phyloP scores from a whole-genome alignment of 2,329 filamentous ascomycete species.

The Aspergillus glaucus region DNA sequence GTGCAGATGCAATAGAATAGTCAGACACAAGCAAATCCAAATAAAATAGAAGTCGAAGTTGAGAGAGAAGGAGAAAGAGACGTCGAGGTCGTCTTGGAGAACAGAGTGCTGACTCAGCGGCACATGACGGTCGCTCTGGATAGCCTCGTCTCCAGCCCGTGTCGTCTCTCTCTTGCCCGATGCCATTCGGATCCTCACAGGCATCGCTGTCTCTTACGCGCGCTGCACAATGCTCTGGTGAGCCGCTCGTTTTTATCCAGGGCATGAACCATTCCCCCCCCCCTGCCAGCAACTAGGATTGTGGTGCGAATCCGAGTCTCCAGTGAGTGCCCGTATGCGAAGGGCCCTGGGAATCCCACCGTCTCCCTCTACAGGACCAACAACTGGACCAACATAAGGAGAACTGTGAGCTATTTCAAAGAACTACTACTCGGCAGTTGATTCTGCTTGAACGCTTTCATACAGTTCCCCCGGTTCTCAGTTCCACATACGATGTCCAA shows the following conservation, averaged over 20 bases:
- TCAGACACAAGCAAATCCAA: not conserved
- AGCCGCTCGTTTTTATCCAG: conserved; percentile 24
- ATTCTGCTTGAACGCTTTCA: conserved; percentile 19
- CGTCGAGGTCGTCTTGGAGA: not conserved
- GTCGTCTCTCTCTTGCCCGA: not conserved
- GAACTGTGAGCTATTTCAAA: not conserved
- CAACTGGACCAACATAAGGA: not conserved
- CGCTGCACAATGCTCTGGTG: conserved; percentile 15
- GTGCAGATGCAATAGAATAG: conserved; percentile 2
- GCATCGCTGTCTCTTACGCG: not conserved
- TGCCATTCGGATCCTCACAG: conserved; percentile 5
- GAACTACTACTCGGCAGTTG: not conserved
- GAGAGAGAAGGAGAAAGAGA: conserved; percentile 2
- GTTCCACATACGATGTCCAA: conserved; percentile 35
- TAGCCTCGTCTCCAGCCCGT: not conserved
- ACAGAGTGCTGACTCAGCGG: conserved; percentile 13
- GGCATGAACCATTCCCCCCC: conserved; percentile 42
- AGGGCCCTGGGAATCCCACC: not conserved
- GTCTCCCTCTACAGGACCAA: not conserved
- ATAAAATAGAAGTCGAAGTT: not conserved
- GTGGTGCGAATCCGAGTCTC: conserved; percentile 41
- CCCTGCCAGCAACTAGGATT: conserved; percentile 31
- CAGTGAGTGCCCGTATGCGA: not conserved
- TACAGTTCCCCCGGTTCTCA: conserved; percentile 20
- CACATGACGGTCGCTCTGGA: conserved; percentile 6